A percentile compares a stretch with the other conserved stretches of the same genome.
Conservation (phyloP, 306 rosid species). For the Prinsepia uniflora region DNA sequence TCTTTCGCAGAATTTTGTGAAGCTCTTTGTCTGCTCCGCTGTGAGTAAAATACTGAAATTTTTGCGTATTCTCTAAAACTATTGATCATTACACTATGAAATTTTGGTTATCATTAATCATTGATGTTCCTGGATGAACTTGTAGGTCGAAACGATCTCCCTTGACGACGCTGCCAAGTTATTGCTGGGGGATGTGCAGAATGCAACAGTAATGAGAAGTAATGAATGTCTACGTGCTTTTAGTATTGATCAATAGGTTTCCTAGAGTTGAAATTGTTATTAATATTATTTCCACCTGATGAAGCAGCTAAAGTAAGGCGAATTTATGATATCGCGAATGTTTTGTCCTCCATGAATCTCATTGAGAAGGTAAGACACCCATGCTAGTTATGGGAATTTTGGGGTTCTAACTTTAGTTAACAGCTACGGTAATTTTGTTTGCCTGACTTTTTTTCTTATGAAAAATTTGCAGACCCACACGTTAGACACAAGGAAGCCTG, state of each 20-base stretch:
- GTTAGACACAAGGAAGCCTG: constrained; percentile 73
- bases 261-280: neutral
- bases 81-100: neutral
- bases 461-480: constrained; percentile 66
- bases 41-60: constrained; percentile 37
- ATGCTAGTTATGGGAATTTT: neutral
- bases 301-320: constrained; percentile 89
- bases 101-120: neutral
- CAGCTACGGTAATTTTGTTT: neutral
- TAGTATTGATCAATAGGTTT: neutral
- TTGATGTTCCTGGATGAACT: constrained; percentile 15
- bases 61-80: neutral
- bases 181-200: constrained; percentile 79
- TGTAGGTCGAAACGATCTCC: constrained; percentile 64
- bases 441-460: neutral
- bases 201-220: constrained; percentile 81
- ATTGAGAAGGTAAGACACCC: constrained; percentile 72
- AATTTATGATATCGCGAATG: constrained; percentile 91
- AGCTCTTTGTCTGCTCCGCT: constrained; percentile 82
- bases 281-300: constrained; percentile 21
- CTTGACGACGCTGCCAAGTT: constrained; percentile 89
- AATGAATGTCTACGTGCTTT: neutral
- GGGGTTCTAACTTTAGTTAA: neutral
- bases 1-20: constrained; percentile 88
- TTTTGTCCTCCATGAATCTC: constrained; percentile 75